Base-by-base conservation (phyloP, 2,329 filamentous ascomycete species). In the Exophiala xenobiotica region DNA sequence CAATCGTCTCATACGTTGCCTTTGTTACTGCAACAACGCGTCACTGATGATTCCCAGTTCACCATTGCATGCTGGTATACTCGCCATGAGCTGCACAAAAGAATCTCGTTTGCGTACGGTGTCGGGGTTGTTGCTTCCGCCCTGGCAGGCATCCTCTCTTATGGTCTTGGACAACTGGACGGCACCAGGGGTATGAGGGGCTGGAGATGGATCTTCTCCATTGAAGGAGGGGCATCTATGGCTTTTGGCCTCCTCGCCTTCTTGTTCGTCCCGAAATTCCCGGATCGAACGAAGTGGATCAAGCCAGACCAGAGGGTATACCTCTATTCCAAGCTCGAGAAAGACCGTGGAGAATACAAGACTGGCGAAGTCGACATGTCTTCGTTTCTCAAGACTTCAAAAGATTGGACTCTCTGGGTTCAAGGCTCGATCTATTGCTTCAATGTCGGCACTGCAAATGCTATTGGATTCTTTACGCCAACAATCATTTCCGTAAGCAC, bases 111-210 rank as follows among this genome's bases (percentile, higher is more conserved):
- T 3, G 63, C 65, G 39, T 67, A 64, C 53, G 59, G 58, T 14
- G 58, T 62, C 1, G 64, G 51, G 26, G 67, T 42, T 63, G 66
- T 29, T 64, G 70, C 43, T 64, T 68, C 37, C 53, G 78, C 79
- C 46, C 83, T 83, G 61, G 81, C 78, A 0, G 78, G 78, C 0
- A 71, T 83, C 2, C 74, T 83, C 31, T 79, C 74, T 3, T 79
- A 79, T 0, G 81, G 78, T n/a, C 77, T 83, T 3, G 64, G 81
- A 50, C 78, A 75, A 31, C 80, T 54, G 40, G 31, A 33, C 12
- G 51, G 51, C 11, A 11, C 33, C 6, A 19, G 47, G 12, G 42
- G 22, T 20, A 46, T 54, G 40, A 31, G 35, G 8, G 51, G 45
- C 7, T 53, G 51, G 51, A 35, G 46, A 12, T 53, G 51, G 51